Evolutionary conservation across 306 rosid genomes (phyloP).

Genomic region (Neltuma alba): DNA sequence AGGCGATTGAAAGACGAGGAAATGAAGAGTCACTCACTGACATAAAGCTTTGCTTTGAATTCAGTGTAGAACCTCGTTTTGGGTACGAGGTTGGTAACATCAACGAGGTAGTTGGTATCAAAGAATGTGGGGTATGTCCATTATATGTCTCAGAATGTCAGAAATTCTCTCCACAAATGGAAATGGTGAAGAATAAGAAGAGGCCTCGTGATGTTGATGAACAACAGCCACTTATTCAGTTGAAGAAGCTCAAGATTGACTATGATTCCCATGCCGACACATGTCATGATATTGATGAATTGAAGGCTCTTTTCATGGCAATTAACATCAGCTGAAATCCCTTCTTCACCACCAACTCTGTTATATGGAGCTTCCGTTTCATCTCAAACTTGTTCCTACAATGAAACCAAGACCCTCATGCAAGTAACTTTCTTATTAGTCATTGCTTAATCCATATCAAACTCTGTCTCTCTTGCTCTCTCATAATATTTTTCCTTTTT

Average conservation of each 20-base stretch:
- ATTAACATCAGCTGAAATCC: neutral
- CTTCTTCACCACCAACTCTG: neutral
- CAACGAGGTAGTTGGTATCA: neutral
- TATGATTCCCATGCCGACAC: neutral
- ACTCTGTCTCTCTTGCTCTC: neutral
- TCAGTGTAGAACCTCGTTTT: neutral
- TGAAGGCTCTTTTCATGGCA: neutral
- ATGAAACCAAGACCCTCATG: neutral
- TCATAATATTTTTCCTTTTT: neutral
- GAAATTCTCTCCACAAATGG: neutral
- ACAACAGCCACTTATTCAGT: neutral
- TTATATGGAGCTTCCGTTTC: neutral
- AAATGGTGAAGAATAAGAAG: neutral
- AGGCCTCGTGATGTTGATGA: neutral
- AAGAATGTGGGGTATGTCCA: constrained; percentile 4
- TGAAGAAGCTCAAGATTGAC: neutral
- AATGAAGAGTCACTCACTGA: neutral
- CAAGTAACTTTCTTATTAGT: neutral
- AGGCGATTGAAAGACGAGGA: neutral
- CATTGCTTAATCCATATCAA: neutral
- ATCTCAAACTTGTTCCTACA: neutral
- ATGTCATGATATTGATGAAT: neutral
- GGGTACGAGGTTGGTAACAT: neutral
- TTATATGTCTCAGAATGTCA: neutral
- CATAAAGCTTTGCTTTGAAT: neutral